These are phyloP conservation scores for Botrytis squamosa DNA, from an alignment of 2,329 filamentous ascomycete species.

Conservation along the genomic window DNA sequence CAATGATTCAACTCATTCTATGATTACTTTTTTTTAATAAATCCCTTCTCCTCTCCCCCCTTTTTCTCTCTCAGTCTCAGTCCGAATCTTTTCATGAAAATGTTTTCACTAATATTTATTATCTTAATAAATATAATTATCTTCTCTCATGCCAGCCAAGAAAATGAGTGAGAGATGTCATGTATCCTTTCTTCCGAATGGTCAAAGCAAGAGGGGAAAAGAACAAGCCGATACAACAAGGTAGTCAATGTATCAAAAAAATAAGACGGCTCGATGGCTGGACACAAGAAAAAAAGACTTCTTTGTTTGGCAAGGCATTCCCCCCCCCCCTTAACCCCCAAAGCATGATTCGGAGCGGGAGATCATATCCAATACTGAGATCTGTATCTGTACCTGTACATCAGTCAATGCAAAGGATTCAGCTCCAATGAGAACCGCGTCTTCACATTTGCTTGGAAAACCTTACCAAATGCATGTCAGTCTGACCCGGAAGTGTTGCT, in stretches of 20 bases:
- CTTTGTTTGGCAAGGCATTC: not conserved
- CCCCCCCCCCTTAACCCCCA: not conserved
- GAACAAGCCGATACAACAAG: not conserved
- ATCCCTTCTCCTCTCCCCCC: not conserved
- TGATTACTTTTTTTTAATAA: not conserved
- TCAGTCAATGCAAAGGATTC: not conserved
- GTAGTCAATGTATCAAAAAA: not conserved
- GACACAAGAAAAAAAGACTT: not conserved
- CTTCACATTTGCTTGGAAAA: not conserved
- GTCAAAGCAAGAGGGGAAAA: not conserved
- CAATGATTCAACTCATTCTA: not conserved
- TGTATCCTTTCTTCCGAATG: slow-evolving; percentile 2
- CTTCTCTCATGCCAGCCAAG: not conserved
- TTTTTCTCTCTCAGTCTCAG: not conserved
- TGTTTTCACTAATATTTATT: not conserved
- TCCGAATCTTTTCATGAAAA: not conserved
- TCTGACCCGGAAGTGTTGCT: not conserved
- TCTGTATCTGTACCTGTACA: not conserved
- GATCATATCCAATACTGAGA: not conserved
- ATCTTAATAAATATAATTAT: not conserved
- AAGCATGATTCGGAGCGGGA: not conserved
- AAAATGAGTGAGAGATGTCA: not conserved
- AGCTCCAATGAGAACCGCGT: not conserved
- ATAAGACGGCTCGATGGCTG: not conserved
- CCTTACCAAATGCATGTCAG: slow-evolving; percentile 12